phyloP scores from a whole-genome alignment of 371 early-diverging fungal genomes.

The Homolaphlyctis polyrhiza region DNA sequence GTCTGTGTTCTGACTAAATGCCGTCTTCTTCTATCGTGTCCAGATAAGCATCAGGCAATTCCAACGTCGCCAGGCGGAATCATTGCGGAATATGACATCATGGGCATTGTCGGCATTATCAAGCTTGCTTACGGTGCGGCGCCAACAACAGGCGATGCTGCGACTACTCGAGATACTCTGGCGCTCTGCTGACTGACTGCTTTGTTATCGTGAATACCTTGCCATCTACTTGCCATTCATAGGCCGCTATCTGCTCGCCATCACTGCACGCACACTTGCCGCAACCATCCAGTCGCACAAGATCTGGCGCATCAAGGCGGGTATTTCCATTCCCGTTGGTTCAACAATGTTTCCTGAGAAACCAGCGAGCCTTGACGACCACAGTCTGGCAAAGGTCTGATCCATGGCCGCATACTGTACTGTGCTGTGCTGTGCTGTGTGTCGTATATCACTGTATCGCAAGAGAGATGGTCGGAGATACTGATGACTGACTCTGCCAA shows the following conservation, averaged over 20 bases:
- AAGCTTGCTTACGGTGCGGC: conserved; percentile 6
- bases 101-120: conserved; percentile 13
- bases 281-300: conserved; percentile 45
- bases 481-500: too few relatives aligned
- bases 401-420: background rate
- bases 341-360: background rate
- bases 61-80: conserved; percentile 2
- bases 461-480: too few relatives aligned
- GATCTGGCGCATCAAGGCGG: conserved; percentile 37
- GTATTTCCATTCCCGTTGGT: conserved; percentile 27
- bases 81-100: conserved; percentile 9
- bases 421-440: background rate
- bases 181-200: background rate
- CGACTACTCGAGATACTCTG: background rate
- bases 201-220: background rate
- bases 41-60: background rate
- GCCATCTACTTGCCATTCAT: background rate
- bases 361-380: conserved; percentile 9
- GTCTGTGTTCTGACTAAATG: too few relatives aligned
- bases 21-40: too few relatives aligned
- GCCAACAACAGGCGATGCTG: background rate
- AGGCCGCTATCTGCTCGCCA: conserved; percentile 37
- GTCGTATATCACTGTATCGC: too few relatives aligned
- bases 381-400: conserved; percentile 23
- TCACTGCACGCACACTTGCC: conserved; percentile 31